Evolutionary conservation across 768 basidiomycete species (phyloP), one percentile per base, ranked within the genome.

Genomic region (Psilocybe sp.): DNA sequence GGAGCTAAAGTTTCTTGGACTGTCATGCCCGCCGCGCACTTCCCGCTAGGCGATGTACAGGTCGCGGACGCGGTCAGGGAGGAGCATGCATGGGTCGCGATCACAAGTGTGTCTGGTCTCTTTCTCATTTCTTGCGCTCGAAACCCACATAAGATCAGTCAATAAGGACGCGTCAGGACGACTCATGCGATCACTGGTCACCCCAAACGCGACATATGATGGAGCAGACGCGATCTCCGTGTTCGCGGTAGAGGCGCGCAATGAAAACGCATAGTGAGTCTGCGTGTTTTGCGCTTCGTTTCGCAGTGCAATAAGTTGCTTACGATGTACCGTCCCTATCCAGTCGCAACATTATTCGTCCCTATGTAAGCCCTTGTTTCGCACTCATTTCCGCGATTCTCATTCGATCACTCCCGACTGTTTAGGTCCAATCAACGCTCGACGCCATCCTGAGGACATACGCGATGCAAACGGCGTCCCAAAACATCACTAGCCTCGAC

Each of bases 211-310:
- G 1, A 52, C 71, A 0, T 84, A 83, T 48, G 68, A 79, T 49
- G 75, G 77, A 1, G 68, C 77, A 3, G 55, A 57, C 15, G 80
- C 78, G 1, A 69, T 86, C 1, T 81, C 76, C 0, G 72, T 74
- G 14, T 77, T 74, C 51, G 69, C 62, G 1, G 69, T 66, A 0
- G 73, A 76, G 52, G 84, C 78, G 20, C 69, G 84, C 18, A 84
- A 76, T 44, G 83, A 84, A 54, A 80, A 77, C 50, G 75, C 72
- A 15, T 85, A 71, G 84, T 86, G 60, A 64, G 81, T 64, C 1
- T 11, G 9, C 11, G 47, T 40, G 10, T 23, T 40, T 46, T n/a
- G 44, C 16, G n/a, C 7, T 16, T 19, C 15, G 7, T 20, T 20
- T 32, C n/a, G n/a, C n/a, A n/a, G n/a, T n/a, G n/a, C n/a, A n/a